Conservation (phyloP, 1,284 basidiomycete genomes). For the Heterobasidion irregulare region DNA sequence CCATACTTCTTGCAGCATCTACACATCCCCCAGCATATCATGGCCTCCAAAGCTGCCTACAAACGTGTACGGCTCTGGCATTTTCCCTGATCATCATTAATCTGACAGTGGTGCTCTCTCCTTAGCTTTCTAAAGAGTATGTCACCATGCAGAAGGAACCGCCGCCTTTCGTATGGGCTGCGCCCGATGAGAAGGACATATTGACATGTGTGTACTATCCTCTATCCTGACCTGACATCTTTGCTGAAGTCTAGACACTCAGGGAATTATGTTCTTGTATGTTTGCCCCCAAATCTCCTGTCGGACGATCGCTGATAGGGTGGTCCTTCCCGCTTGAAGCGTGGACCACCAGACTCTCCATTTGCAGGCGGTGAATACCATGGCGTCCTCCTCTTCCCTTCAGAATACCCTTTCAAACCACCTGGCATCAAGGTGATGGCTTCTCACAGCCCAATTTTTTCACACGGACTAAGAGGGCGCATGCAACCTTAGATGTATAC, state of each 20-base stretch:
- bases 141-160: slow-evolving; percentile 89
- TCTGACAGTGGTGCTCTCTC: slow-evolving; percentile 8
- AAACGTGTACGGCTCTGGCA: slow-evolving; percentile 57
- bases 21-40: slow-evolving; percentile 20
- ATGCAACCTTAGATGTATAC: slow-evolving; percentile 73
- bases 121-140: slow-evolving; percentile 82
- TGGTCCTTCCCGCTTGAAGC: slow-evolving; percentile 34
- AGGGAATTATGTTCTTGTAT: slow-evolving; percentile 92
- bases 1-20: background rate
- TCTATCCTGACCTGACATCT: background rate
- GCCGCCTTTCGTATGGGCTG: slow-evolving; percentile 90
- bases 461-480: background rate
- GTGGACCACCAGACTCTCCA: slow-evolving; percentile 89
- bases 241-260: slow-evolving; percentile 2
- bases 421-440: slow-evolving; percentile 84
- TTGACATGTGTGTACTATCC: slow-evolving; percentile 57
- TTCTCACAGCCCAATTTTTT: background rate
- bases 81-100: slow-evolving; percentile 11
- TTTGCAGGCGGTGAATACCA: slow-evolving; percentile 93
- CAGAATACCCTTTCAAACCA: slow-evolving; percentile 92
- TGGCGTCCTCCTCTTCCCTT: slow-evolving; percentile 81
- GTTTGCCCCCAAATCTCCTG: slow-evolving; percentile 11
- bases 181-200: slow-evolving; percentile 95
- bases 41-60: slow-evolving; percentile 79
- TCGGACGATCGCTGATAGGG: slow-evolving; percentile 4